phyloP scores from a whole-genome alignment of 78 protist genomes.

The slime mould (Dictyostelium discoideum) region DNA sequence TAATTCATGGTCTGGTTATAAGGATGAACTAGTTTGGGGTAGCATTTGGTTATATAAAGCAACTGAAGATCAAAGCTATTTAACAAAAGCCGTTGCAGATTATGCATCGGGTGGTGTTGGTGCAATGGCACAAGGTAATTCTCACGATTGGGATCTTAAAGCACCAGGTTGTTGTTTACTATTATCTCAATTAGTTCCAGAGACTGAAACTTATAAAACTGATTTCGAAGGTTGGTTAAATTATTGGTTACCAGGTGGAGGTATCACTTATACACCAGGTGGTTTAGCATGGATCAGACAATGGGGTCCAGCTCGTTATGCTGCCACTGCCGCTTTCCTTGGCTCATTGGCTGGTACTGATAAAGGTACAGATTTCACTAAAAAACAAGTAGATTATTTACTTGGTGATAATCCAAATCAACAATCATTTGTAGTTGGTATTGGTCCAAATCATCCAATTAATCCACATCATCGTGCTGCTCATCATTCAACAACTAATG shows the following conservation, averaged over 20 bases:
- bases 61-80: conserved; percentile 16
- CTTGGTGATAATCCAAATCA: conserved; percentile 54
- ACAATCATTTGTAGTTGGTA: conserved; percentile 63
- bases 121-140: conserved; percentile 36
- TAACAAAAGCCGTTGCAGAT: conserved; percentile 19
- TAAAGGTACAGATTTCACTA: neutral
- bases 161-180: conserved; percentile 59
- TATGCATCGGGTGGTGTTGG: conserved; percentile 39
- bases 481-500: conserved; percentile 61
- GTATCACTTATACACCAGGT: conserved; percentile 70
- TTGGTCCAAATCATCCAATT: conserved; percentile 55
- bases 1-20: conserved; percentile 64
- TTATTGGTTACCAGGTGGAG: conserved; percentile 74
- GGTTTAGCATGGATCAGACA: conserved; percentile 71
- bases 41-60: conserved; percentile 63
- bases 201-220: neutral
- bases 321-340: conserved; percentile 68
- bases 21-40: conserved; percentile 75
- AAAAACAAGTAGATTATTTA: conserved; percentile 36
- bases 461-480: conserved; percentile 81
- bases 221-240: conserved; percentile 52
- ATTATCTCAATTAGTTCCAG: conserved; percentile 4
- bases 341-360: conserved; percentile 5
- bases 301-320: conserved; percentile 79
- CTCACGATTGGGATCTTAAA: conserved; percentile 79